A percentile compares a stretch with the other conserved stretches of the same genome.
Evolutionary conservation across 2,329 filamentous ascomycete genomes (phyloP).

Genomic region (Fusarium coffeatum): DNA sequence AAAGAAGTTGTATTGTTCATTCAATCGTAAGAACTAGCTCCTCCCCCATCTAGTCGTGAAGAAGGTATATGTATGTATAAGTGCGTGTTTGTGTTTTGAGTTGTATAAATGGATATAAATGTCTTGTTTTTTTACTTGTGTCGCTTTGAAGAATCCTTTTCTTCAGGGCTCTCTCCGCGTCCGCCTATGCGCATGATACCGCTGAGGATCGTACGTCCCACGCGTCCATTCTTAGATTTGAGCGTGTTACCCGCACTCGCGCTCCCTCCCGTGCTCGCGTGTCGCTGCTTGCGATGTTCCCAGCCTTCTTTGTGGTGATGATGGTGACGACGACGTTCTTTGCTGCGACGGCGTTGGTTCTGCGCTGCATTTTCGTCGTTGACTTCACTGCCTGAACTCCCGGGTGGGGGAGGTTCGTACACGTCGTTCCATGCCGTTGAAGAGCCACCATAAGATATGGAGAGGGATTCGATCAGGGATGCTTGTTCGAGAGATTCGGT

Average conservation of each 20-base stretch:
- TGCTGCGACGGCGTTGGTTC: slow-evolving; percentile 47
- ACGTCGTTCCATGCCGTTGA: slow-evolving; percentile 46
- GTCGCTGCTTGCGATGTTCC: slow-evolving; percentile 46
- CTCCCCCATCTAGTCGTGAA: slow-evolving; percentile 25
- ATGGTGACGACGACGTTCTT: slow-evolving; percentile 49
- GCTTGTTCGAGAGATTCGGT: slow-evolving; percentile 62
- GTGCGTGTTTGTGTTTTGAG: slow-evolving; percentile 9
- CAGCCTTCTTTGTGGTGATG: slow-evolving; percentile 43
- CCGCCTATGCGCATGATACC: slow-evolving; percentile 60
- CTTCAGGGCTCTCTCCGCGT: slow-evolving; percentile 56
- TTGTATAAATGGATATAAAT: slow-evolving; percentile 19
- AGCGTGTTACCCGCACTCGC: slow-evolving; percentile 48
- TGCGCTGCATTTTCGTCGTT: slow-evolving; percentile 41
- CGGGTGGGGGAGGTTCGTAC: slow-evolving; percentile 54
- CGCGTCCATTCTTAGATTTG: slow-evolving; percentile 54
- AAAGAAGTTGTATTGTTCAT: slow-evolving; percentile 37
- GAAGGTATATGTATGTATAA: slow-evolving; percentile 22
- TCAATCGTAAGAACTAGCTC: slow-evolving; percentile 34
- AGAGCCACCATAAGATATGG: slow-evolving; percentile 47
- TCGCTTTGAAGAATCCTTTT: slow-evolving; percentile 43
- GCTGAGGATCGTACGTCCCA: slow-evolving; percentile 57
- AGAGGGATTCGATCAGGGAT: slow-evolving; percentile 52
- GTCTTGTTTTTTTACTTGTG: slow-evolving; percentile 14
- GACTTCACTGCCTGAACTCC: slow-evolving; percentile 64
- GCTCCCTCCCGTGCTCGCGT: slow-evolving; percentile 46